Evolutionary conservation across 345 rosid species (phyloP), one percentile per base, ranked within the genome.

Genomic region (Arabis alpina): DNA sequence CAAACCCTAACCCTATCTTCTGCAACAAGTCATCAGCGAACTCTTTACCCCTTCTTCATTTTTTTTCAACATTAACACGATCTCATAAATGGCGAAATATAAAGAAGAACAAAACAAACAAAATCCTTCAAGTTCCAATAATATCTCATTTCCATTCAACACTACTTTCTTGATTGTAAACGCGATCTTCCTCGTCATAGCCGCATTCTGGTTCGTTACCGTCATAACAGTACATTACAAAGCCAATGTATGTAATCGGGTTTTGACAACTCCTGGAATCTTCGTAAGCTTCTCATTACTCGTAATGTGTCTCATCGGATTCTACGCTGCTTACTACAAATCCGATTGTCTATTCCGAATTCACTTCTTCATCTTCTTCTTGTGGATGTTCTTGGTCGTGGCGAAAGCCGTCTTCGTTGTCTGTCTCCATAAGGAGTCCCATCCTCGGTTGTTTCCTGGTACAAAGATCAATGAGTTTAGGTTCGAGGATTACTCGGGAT

Each of bases 301-400:
- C 6, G 24, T 32, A 5, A 48, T 76, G 61, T 16, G 55, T 4
- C 42, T 76, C 7, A 0, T 66, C 4, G 79, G 79, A 30, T 69
- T 64, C 55, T 76, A 64, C 45, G 79, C 66, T 13, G 70, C 75
- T 49, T 76, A 70, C 28, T 70, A 12, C 54, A 76, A 63, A 63
- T 76, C 79, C 10, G 79, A 76, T 56, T 76, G 75, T 64, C 55
- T 76, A 12, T 76, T 63, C 34, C 45, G 79, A 41, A 70, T 76
- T 1, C 52, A 76, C 48, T 70, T 70, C 75, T 76, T 76, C 60
- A 54, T 76, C 24, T 62, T 70, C 49, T 70, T 76, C 79, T 63
- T 76, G 61, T 76, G 79, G 79, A 63, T 76, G 66, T 55, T 76
- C 9, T 66, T 70, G 5, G 27, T 76, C 14, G 60, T 69, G 42